A percentile compares a stretch with the other conserved stretches of the same genome.
Conservation (phyloP, 2,329 filamentous ascomycete genomes). For the Pestalotiopsis sp. region DNA sequence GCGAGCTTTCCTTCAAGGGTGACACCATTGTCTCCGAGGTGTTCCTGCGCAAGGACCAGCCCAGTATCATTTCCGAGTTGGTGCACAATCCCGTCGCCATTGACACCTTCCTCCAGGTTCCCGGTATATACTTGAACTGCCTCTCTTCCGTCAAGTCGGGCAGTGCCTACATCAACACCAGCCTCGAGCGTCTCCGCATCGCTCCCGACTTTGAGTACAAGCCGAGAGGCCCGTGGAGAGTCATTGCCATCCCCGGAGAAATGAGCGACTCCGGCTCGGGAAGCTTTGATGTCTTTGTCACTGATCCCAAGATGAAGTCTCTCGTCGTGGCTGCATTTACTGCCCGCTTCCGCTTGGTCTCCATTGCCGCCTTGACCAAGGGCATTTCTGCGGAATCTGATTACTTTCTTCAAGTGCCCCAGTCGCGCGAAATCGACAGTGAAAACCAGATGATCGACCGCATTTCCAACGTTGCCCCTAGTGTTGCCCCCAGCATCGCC, state of each 20-base stretch:
- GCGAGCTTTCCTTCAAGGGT: conserved; percentile 20
- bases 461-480: neutral
- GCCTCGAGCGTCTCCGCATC: neutral
- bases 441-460: neutral
- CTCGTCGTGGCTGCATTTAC: neutral
- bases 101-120: conserved; percentile 24
- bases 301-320: neutral
- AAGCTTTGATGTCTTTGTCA: neutral
- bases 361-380: neutral
- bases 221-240: neutral
- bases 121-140: conserved; percentile 20
- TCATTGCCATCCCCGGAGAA: neutral
- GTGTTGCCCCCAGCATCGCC: neutral
- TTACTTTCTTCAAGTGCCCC: neutral
- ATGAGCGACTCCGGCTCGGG: neutral
- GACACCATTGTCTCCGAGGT: conserved; percentile 24
- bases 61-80: conserved; percentile 13
- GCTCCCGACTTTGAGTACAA: neutral
- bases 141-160: neutral
- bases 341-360: neutral
- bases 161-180: neutral
- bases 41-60: conserved; percentile 10
- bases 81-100: conserved; percentile 19
- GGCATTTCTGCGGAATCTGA: neutral
- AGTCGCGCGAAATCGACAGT: neutral